Evolutionary conservation across 2,329 filamentous ascomycete genomes (phyloP).

Genomic region (Furcasterigmium furcatum): DNA sequence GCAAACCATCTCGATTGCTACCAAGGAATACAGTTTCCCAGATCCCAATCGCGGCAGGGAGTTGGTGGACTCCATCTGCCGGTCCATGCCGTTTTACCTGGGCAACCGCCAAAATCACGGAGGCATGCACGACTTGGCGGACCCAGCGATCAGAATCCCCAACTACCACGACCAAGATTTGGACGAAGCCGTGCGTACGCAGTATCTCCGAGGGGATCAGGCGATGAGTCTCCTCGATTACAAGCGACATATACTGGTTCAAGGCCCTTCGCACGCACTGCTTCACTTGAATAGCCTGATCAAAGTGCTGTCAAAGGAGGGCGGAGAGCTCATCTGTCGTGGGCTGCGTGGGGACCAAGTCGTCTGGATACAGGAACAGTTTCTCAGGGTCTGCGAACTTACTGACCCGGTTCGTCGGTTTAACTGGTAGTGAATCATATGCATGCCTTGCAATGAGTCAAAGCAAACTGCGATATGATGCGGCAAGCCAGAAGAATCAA

Average conservation of each 20-base stretch:
- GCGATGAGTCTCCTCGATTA: constrained; percentile 10
- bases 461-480: not conserved
- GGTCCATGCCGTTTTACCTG: constrained; percentile 12
- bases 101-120: constrained; percentile 11
- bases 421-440: constrained; percentile 8
- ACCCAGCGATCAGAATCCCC: constrained; percentile 8
- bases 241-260: constrained; percentile 11
- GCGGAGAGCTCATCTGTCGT: constrained; percentile 2
- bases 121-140: constrained; percentile 10
- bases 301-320: constrained; percentile 5
- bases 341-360: constrained; percentile 4
- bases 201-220: constrained; percentile 10
- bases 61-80: constrained; percentile 13
- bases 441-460: not conserved
- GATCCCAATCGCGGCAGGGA: constrained; percentile 8
- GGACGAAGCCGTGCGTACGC: constrained; percentile 8
- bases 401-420: constrained; percentile 6
- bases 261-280: constrained; percentile 13
- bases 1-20: constrained; percentile 7
- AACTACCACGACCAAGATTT: constrained; percentile 12
- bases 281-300: constrained; percentile 10
- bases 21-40: constrained; percentile 7
- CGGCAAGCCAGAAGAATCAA: too few relatives aligned
- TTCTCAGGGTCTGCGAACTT: constrained; percentile 5
- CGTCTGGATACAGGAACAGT: constrained; percentile 7